Conservation (phyloP, 495 filamentous ascomycete genomes). For the Talaromyces liani region DNA sequence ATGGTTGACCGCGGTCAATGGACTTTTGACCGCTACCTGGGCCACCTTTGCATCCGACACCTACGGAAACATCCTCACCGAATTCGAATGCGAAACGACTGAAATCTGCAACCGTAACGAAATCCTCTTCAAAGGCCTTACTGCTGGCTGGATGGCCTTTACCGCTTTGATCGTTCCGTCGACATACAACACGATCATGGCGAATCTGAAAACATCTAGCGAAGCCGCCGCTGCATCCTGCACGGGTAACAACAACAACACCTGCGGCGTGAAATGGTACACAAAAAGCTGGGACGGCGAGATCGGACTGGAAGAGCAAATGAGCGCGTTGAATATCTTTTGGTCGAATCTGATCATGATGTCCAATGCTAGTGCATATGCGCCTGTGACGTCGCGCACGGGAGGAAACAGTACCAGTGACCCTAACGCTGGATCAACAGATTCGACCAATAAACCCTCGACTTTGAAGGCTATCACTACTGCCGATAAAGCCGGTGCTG, state of each 20-base stretch:
- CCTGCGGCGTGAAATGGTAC: conserved; percentile 69
- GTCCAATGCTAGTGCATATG: conserved; percentile 3
- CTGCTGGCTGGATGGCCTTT: conserved; percentile 63
- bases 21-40: conserved; percentile 43
- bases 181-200: conserved; percentile 53
- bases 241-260: conserved; percentile 45
- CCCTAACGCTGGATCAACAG: conserved; percentile 13
- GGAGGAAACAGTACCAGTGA: conserved; percentile 17
- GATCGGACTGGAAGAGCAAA: conserved; percentile 40
- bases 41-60: conserved; percentile 46
- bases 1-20: conserved; percentile 52
- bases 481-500: conserved; percentile 53
- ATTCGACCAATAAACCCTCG: conserved; percentile 15
- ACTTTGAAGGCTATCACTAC: conserved; percentile 27
- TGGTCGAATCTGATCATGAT: conserved; percentile 7
- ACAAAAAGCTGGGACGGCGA: conserved; percentile 51
- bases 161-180: conserved; percentile 49
- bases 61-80: conserved; percentile 51
- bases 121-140: conserved; percentile 66
- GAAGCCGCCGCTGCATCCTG: conserved; percentile 60
- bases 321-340: conserved; percentile 40
- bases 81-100: conserved; percentile 59
- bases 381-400: conserved; percentile 13
- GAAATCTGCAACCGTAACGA: conserved; percentile 55
- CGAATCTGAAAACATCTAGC: conserved; percentile 55